These are phyloP conservation scores for Acarospora socialis DNA, from an alignment of 2,329 filamentous ascomycete species.

Conservation along the genomic window DNA sequence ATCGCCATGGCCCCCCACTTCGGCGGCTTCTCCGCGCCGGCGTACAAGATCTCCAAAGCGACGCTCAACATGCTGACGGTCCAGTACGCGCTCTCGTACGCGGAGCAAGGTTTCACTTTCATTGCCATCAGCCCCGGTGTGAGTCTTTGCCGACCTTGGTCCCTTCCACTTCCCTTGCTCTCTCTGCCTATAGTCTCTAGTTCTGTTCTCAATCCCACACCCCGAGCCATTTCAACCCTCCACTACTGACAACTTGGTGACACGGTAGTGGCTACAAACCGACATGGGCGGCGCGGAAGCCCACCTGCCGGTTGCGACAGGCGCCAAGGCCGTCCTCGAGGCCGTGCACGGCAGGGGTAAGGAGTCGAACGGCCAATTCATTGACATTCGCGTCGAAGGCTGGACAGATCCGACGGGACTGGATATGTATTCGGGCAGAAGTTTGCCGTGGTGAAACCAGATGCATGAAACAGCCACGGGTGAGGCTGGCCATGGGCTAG, in stretches of 20 bases:
- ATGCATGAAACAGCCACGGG: too few relatives aligned
- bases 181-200: too few relatives aligned
- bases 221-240: too few relatives aligned
- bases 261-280: conserved; percentile 31
- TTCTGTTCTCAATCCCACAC: too few relatives aligned
- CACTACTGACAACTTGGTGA: conserved; percentile 6
- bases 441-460: conserved; percentile 22
- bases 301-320: conserved; percentile 28
- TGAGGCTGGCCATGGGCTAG: too few relatives aligned
- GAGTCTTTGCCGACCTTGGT: conserved; percentile 14
- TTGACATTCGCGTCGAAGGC: conserved; percentile 26
- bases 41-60: conserved; percentile 34
- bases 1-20: conserved; percentile 19
- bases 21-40: conserved; percentile 17
- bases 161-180: too few relatives aligned
- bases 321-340: conserved; percentile 24
- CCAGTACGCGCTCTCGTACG: conserved; percentile 27
- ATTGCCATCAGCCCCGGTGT: conserved; percentile 32
- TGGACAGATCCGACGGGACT: conserved; percentile 24
- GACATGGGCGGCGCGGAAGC: conserved; percentile 28
- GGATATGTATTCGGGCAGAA: conserved; percentile 25
- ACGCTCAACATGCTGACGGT: conserved; percentile 35
- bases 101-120: conserved; percentile 29
- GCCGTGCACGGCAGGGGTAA: conserved; percentile 31
- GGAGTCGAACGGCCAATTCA: conserved; percentile 35